Evolutionary conservation across 2,329 filamentous ascomycete genomes (phyloP).

Genomic region (Sporothrix luriei): DNA sequence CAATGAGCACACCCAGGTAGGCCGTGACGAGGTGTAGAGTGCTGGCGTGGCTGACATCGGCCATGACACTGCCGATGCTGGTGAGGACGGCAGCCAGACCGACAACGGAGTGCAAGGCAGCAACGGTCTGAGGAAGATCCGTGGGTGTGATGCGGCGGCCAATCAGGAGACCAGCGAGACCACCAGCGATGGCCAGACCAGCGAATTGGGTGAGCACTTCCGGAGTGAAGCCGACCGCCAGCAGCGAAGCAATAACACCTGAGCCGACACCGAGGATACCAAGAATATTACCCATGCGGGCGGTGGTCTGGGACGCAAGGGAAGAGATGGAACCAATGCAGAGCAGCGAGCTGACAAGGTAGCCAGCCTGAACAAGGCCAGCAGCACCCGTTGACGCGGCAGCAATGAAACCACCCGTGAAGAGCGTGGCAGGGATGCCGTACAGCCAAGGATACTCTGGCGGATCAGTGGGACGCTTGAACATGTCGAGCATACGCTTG

Average conservation of each 20-base stretch:
- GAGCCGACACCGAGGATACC: conserved; percentile 83
- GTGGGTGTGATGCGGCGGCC: conserved; percentile 86
- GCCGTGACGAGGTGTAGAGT: conserved; percentile 83
- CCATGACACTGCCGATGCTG: conserved; percentile 83
- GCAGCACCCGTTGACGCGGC: conserved; percentile 80
- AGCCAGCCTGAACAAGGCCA: conserved; percentile 83
- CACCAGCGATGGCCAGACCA: conserved; percentile 71
- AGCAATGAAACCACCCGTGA: conserved; percentile 78
- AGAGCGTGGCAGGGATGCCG: conserved; percentile 72
- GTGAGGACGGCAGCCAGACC: conserved; percentile 86
- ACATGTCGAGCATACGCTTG: conserved; percentile 93
- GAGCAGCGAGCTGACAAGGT: conserved; percentile 79
- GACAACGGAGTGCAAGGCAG: conserved; percentile 85
- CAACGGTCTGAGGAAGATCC: conserved; percentile 84
- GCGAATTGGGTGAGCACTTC: conserved; percentile 80
- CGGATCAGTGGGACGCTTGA: conserved; percentile 81
- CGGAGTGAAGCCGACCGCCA: conserved; percentile 77
- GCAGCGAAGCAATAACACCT: conserved; percentile 79
- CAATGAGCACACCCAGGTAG: conserved; percentile 83
- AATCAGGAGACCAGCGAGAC: conserved; percentile 69
- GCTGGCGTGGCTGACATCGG: conserved; percentile 68
- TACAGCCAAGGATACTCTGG: conserved; percentile 89
- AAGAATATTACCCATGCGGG: conserved; percentile 80
- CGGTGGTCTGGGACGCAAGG: conserved; percentile 78
- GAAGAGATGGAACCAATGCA: conserved; percentile 84